These are phyloP conservation scores for Zea luxurians DNA, from an alignment of 176 grass and related monocot genomes.

Conservation along the genomic window DNA sequence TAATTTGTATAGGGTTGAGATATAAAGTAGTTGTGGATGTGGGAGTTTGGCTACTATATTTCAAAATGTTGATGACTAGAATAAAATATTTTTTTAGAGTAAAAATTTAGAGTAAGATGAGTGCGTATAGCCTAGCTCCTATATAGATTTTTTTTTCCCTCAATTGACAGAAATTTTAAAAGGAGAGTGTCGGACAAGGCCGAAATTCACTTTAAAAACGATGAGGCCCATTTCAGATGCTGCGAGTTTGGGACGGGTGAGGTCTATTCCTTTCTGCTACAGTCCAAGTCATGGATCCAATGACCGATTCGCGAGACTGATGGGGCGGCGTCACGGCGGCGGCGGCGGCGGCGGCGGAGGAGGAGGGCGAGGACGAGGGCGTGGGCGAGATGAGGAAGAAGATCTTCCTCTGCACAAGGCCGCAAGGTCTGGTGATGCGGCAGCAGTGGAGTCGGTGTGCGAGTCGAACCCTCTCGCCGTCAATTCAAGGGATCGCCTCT, in stretches of 20 bases:
- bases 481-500: constrained; percentile 54
- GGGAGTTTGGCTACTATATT: no score
- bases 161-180: not conserved
- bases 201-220: not conserved
- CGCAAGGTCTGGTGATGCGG: constrained; percentile 43
- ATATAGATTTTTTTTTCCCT: no score
- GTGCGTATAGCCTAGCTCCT: no score
- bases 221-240: not conserved
- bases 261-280: not conserved
- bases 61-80: no score
- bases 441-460: constrained; percentile 38
- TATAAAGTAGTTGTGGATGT: no score
- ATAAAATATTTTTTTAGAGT: no score
- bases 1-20: no score
- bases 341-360: constrained; percentile 23
- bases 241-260: not conserved
- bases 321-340: constrained; percentile 39
- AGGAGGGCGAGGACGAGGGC: not conserved
- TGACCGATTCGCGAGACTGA: constrained; percentile 14
- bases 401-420: constrained; percentile 47
- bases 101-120: no score
- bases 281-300: not conserved
- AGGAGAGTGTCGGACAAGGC: not conserved
- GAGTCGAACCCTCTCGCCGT: constrained; percentile 48
- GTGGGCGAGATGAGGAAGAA: constrained; percentile 36